Conservation (phyloP, 2,329 filamentous ascomycete species). For the Pseudocercospora fijiensis region DNA sequence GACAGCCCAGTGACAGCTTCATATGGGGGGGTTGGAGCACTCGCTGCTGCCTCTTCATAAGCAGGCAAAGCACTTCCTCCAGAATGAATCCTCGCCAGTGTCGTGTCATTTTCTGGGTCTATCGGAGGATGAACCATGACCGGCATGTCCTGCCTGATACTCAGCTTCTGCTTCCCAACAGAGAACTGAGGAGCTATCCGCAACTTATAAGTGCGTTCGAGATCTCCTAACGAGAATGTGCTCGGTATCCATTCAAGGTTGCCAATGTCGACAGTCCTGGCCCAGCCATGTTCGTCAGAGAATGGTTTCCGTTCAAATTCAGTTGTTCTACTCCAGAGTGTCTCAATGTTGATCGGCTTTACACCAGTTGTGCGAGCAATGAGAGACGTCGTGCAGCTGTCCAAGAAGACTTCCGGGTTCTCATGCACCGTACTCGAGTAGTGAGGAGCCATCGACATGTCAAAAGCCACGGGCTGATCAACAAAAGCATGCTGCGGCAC, state of each 20-base stretch:
- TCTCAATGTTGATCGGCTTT: slow-evolving; percentile 15
- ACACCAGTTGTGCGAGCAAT: slow-evolving; percentile 20
- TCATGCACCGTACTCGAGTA: slow-evolving; percentile 8
- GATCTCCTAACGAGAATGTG: slow-evolving; percentile 14
- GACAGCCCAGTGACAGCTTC: background rate
- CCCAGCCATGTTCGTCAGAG: slow-evolving; percentile 12
- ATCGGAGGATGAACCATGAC: slow-evolving; percentile 13
- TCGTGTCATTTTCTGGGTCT: background rate
- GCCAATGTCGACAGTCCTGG: slow-evolving; percentile 17
- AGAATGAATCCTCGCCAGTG: background rate
- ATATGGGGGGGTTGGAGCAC: background rate
- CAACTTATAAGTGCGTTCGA: slow-evolving; percentile 19
- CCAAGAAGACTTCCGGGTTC: slow-evolving; percentile 17
- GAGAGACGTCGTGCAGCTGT: slow-evolving; percentile 20
- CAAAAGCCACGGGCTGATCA: slow-evolving; percentile 16
- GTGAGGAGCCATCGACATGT: slow-evolving; percentile 9
- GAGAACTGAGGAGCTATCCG: slow-evolving; percentile 20
- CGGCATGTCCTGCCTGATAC: slow-evolving; percentile 14
- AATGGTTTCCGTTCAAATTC: slow-evolving; percentile 15
- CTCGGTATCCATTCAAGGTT: slow-evolving; percentile 15
- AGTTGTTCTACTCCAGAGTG: slow-evolving; percentile 13
- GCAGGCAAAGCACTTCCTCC: background rate
- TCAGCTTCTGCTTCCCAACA: slow-evolving; percentile 11
- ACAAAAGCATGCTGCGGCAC: slow-evolving; percentile 20
- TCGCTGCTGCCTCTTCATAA: background rate